A percentile compares a stretch with the other conserved stretches of the same genome.
Conservation (phyloP, 495 filamentous ascomycete genomes). For the Tuber brumale region DNA sequence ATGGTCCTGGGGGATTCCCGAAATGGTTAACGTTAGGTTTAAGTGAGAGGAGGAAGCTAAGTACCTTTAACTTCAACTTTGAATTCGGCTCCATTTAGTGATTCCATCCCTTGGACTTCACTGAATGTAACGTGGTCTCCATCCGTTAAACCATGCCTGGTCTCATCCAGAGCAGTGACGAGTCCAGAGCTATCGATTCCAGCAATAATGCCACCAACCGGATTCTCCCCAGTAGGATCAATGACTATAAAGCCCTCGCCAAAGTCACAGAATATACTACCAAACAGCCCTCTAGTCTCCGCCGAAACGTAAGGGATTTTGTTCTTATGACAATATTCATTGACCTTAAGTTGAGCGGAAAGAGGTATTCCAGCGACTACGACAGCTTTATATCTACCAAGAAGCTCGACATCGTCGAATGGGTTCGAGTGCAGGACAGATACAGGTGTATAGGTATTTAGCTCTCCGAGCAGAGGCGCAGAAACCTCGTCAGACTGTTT, state of each 20-base stretch:
- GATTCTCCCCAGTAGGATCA: slow-evolving; percentile 85
- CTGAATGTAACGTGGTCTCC: slow-evolving; percentile 93
- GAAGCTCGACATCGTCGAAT: slow-evolving; percentile 58
- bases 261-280: slow-evolving; percentile 94
- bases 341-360: slow-evolving; percentile 69
- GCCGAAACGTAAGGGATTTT: slow-evolving; percentile 81
- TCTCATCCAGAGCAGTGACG: slow-evolving; percentile 93
- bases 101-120: slow-evolving; percentile 90
- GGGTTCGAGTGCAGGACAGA: slow-evolving; percentile 57
- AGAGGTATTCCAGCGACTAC: slow-evolving; percentile 81
- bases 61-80: slow-evolving; percentile 83
- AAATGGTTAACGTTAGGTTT: slow-evolving; percentile 1
- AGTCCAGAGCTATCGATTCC: slow-evolving; percentile 79
- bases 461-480: slow-evolving; percentile 79
- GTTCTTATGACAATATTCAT: slow-evolving; percentile 87
- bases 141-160: slow-evolving; percentile 89
- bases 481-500: slow-evolving; percentile 83
- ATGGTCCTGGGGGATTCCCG: slow-evolving; percentile 53
- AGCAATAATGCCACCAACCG: slow-evolving; percentile 81
- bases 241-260: slow-evolving; percentile 84
- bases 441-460: slow-evolving; percentile 94
- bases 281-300: slow-evolving; percentile 90
- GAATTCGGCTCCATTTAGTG: slow-evolving; percentile 67
- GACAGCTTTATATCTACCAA: slow-evolving; percentile 83
- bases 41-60: neutral